phyloP scores from a whole-genome alignment of 768 basidiomycete genomes.

The Suillus hirtellus region DNA sequence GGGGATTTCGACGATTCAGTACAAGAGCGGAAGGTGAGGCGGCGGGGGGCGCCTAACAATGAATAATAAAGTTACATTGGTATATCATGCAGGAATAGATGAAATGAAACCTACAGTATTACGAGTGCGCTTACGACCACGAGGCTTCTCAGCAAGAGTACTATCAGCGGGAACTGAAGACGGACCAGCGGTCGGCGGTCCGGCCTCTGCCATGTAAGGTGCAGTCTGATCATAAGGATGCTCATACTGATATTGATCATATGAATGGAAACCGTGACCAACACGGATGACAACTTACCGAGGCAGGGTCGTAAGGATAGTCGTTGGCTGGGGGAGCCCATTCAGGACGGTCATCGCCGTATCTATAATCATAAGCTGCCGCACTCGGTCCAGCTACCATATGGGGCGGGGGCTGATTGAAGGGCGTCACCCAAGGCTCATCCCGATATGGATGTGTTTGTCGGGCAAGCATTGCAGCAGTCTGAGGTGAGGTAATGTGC shows the following conservation, averaged over 20 bases:
- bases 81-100: not conserved
- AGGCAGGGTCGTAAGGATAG: conserved; percentile 54
- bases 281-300: conserved; percentile 38
- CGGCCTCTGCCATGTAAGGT: conserved; percentile 58
- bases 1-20: conserved; percentile 60
- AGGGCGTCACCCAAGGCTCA: conserved; percentile 56
- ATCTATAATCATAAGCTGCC: conserved; percentile 57
- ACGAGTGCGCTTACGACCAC: conserved; percentile 72
- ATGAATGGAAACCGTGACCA: not conserved
- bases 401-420: conserved; percentile 50
- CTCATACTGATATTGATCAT: conserved; percentile 44
- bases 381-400: conserved; percentile 47
- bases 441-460: conserved; percentile 47
- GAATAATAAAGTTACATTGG: conserved; percentile 10
- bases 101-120: conserved; percentile 44
- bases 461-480: conserved; percentile 47
- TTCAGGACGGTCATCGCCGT: conserved; percentile 56
- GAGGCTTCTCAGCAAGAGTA: conserved; percentile 43
- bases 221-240: conserved; percentile 55
- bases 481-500: conserved; percentile 50
- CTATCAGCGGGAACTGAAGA: conserved; percentile 31
- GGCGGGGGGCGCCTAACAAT: conserved; percentile 55
- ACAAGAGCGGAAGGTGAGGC: conserved; percentile 68
- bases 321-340: conserved; percentile 46
- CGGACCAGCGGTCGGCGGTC: conserved; percentile 45